phyloP scores from a whole-genome alignment of 306 rosid species.

The Castanopsis chinensis region DNA sequence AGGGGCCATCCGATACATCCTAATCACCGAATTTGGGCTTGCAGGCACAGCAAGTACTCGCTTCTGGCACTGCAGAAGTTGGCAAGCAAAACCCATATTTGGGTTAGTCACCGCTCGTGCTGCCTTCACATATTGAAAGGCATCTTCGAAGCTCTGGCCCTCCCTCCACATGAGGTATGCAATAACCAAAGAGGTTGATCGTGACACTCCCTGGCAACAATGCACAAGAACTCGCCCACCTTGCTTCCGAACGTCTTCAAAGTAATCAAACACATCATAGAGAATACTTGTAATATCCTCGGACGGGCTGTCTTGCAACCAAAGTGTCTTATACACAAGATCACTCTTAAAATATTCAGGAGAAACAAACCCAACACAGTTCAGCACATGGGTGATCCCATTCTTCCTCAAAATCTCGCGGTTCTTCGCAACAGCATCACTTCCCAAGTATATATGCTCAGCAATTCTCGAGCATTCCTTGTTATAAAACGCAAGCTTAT shows the following conservation, averaged over 20 bases:
- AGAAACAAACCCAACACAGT: constrained; percentile 91
- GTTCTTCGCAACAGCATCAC: constrained; percentile 94
- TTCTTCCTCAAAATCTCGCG: constrained; percentile 65
- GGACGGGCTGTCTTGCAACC: constrained; percentile 82
- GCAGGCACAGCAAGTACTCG: constrained; percentile 80
- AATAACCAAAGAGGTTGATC: constrained; percentile 82
- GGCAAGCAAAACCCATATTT: constrained; percentile 91
- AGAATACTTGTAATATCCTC: constrained; percentile 91
- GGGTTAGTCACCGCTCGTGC: constrained; percentile 94
- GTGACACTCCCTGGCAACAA: constrained; percentile 89
- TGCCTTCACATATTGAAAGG: constrained; percentile 85
- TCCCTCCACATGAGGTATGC: constrained; percentile 98
- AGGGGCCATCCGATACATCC: constrained; percentile 92
- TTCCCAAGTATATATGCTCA: constrained; percentile 84
- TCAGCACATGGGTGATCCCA: constrained; percentile 83
- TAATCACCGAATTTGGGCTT: constrained; percentile 73
- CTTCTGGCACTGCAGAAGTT: constrained; percentile 89
- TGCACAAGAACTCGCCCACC: constrained; percentile 89
- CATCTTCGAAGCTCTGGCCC: constrained; percentile 82
- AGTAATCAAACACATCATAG: constrained; percentile 92
- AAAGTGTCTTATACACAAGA: constrained; percentile 86
- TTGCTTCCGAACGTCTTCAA: constrained; percentile 84
- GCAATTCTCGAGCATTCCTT: constrained; percentile 88
- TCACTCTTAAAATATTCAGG: constrained; percentile 88
- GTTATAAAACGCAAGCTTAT: constrained; percentile 73